Conservation (phyloP, 2,329 filamentous ascomycete species). For the Septoria linicola region DNA sequence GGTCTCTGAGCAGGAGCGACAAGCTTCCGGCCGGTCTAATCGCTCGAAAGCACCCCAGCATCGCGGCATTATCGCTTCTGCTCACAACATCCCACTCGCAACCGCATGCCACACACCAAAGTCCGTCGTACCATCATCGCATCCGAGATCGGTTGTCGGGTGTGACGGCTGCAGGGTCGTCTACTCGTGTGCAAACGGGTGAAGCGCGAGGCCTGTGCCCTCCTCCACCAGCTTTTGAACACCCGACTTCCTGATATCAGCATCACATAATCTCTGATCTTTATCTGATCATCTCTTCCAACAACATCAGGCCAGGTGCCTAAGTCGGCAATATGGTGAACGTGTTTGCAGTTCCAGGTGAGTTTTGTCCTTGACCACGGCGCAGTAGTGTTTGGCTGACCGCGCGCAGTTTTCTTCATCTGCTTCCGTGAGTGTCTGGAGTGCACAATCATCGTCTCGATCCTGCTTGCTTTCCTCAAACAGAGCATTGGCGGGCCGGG, state of each 20-base stretch:
- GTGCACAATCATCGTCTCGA: constrained; percentile 79
- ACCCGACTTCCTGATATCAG: constrained; percentile 3
- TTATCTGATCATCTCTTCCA: constrained; percentile 21
- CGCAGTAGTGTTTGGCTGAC: constrained; percentile 1
- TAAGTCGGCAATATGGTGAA: constrained; percentile 56
- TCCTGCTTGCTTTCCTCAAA: constrained; percentile 82
- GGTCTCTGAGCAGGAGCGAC: no score
- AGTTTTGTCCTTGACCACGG: constrained; percentile 2
- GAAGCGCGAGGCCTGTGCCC: neutral
- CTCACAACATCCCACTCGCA: neutral
- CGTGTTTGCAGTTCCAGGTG: constrained; percentile 70
- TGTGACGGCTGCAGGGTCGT: constrained; percentile 12
- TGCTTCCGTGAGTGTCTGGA: constrained; percentile 84
- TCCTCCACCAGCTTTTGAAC: neutral
- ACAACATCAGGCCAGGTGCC: constrained; percentile 5
- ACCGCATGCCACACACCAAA: neutral
- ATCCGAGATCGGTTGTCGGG: constrained; percentile 14
- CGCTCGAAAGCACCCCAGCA: no score
- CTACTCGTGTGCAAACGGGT: neutral
- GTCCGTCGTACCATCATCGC: neutral
- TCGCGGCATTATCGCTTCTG: no score
- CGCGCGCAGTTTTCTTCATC: constrained; percentile 72
- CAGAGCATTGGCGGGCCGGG: constrained; percentile 67
- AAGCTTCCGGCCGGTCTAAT: no score
- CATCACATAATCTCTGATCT: constrained; percentile 4